phyloP scores from a whole-genome alignment of 1,284 basidiomycete species.

The Coniferiporia sulphurascens region DNA sequence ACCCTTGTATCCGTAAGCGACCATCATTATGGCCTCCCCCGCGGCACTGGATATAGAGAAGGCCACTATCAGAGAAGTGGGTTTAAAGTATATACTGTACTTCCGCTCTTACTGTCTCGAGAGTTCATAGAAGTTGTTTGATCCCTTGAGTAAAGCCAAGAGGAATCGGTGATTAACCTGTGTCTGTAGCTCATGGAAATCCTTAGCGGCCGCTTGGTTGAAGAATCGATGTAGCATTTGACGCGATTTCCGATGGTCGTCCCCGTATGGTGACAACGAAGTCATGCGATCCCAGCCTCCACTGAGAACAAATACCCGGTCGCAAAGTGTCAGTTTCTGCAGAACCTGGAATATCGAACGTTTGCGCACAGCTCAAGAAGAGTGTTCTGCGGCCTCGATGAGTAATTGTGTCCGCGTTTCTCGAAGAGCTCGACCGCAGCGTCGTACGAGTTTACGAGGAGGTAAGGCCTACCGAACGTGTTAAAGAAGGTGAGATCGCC shows the following conservation, averaged over 20 bases:
- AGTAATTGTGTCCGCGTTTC: no score
- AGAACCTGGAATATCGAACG: no score
- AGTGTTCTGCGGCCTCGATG: no score
- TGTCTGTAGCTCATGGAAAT: constrained; percentile 1
- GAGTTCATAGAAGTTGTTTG: not conserved
- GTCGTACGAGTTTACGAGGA: no score
- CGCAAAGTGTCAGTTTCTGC: no score
- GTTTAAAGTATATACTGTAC: no score
- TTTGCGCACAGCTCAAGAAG: no score
- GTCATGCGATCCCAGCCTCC: constrained; percentile 1
- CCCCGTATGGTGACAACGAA: constrained; percentile 8
- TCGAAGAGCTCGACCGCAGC: no score
- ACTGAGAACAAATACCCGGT: not conserved
- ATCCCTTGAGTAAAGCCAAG: not conserved
- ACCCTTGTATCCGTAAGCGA: constrained; percentile 14
- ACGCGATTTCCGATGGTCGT: constrained; percentile 5
- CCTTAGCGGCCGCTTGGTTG: not conserved
- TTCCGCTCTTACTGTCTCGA: constrained; percentile 6
- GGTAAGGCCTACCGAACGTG: no score
- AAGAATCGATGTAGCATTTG: constrained; percentile 11
- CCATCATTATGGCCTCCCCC: constrained; percentile 7
- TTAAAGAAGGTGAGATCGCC: no score
- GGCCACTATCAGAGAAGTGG: no score
- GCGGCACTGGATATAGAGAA: not conserved
- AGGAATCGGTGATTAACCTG: constrained; percentile 10